Evolutionary conservation across 2,329 filamentous ascomycete genomes (phyloP), one percentile per base, ranked within the genome.

Genomic region (Verticillium dahliae): DNA sequence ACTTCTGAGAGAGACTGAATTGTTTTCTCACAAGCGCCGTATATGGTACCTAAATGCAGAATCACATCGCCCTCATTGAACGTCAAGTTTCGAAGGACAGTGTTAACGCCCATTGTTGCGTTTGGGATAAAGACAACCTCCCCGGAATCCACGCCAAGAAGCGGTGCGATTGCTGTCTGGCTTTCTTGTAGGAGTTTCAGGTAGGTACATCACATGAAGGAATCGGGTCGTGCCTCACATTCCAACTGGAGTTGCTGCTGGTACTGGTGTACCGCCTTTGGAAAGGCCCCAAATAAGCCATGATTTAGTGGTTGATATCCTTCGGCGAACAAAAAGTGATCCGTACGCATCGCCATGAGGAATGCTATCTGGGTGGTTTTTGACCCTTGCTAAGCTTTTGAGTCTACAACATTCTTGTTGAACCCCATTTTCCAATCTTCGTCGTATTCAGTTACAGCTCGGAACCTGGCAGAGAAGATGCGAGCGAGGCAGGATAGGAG

Each of bases 81-180:
- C 1, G 72, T 71, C 11, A 92, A 71, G 66, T 87, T 90, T n/a
- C 86, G 81, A 15, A 92, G 76, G 6, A 91, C 81, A 0, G 82
- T 87, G 68, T 90, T 90, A 39, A 89, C 72, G 31, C 84, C 87
- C 0, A 85, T 90, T 0, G 88, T 90, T 22, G 89, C 88, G 70
- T 92, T 92, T 27, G 85, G 81, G 1, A 91, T 82, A 63, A 91
- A 84, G 1, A 91, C 89, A 39, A 87, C 77, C 60, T 88, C 84
- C 22, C 84, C 75, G 0, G 77, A 69, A 0, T 84, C 81, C 1
- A 81, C 84, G 64, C 89, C 83, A 57, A 92, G 78, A 45, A 88
- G 68, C n/a, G 77, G 73, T 4, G 86, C 82, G 31, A 91, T 71
- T 1, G 82, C 82, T 54, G 72, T 71, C n/a, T 90, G 86, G 18